Evolutionary conservation across 1,284 basidiomycete species (phyloP).

Genomic region (Tetrapyrgos nigripes): DNA sequence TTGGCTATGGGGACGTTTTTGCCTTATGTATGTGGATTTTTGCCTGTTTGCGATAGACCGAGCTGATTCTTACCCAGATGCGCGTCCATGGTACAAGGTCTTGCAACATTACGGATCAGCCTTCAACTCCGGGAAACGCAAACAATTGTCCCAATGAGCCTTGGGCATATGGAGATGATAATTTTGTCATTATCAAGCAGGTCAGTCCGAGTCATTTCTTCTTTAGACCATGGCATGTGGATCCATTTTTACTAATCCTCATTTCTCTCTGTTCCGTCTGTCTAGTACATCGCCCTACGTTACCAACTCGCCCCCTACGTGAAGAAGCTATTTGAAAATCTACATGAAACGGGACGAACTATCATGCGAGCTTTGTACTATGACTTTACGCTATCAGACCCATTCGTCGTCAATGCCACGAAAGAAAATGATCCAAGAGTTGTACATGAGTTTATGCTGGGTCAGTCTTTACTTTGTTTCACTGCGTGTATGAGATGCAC

Average conservation of each 20-base stretch:
- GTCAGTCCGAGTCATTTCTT: constrained; percentile 20
- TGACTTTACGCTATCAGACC: constrained; percentile 43
- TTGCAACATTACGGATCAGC: constrained; percentile 36
- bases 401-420: constrained; percentile 37
- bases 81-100: constrained; percentile 43
- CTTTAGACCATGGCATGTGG: too few species aligned
- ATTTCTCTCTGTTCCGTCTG: too few species aligned
- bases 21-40: constrained; percentile 40
- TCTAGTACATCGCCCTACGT: constrained; percentile 44
- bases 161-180: constrained; percentile 47
- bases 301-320: constrained; percentile 46
- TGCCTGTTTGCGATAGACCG: neutral
- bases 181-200: constrained; percentile 45
- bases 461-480: constrained; percentile 23
- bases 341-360: constrained; percentile 40
- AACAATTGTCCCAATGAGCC: constrained; percentile 50
- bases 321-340: constrained; percentile 40
- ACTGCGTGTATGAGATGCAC: neutral
- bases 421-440: constrained; percentile 39
- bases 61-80: constrained; percentile 31
- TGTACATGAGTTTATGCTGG: constrained; percentile 46
- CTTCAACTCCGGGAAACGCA: constrained; percentile 31
- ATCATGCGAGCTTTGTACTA: constrained; percentile 46
- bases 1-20: constrained; percentile 47
- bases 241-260: neutral